Percentiles rank a stretch among this genome's conserved stretches.
Evolutionary conservation across 257 asterid species (phyloP).

Genomic region (Solanum peruvianum): DNA sequence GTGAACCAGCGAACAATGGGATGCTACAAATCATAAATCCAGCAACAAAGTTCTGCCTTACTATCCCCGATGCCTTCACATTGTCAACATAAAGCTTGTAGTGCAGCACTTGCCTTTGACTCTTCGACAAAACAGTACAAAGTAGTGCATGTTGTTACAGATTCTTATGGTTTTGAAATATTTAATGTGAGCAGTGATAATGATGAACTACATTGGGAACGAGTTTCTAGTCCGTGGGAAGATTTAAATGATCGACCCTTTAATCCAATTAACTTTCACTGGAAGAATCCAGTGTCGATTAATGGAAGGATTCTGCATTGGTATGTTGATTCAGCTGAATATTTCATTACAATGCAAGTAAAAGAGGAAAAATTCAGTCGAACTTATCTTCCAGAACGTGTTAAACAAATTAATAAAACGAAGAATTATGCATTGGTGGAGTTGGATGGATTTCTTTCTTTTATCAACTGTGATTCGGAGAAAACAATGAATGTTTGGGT

Average conservation of each 20-base stretch:
- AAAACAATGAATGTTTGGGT: not conserved
- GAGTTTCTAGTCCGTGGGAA: slow-evolving; percentile 3
- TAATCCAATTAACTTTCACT: not conserved
- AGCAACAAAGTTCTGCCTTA: not conserved
- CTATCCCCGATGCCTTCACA: not conserved
- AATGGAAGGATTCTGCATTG: not conserved
- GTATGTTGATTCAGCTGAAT: not conserved
- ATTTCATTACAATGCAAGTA: slow-evolving; percentile 6
- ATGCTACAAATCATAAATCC: slow-evolving; percentile 6
- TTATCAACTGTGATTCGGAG: not conserved
- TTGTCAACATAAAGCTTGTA: not conserved
- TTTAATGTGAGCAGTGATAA: not conserved
- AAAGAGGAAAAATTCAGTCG: not conserved
- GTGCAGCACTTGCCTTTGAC: slow-evolving; percentile 6
- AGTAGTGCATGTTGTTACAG: slow-evolving; percentile 2
- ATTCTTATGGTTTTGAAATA: slow-evolving; percentile 8
- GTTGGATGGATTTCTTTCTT: not conserved
- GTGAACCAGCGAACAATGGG: not conserved
- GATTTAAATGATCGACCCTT: not conserved
- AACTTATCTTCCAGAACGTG: not conserved
- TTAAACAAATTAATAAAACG: not conserved
- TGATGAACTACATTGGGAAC: not conserved
- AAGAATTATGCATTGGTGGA: not conserved
- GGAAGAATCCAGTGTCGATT: not conserved
- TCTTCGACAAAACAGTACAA: not conserved